Base-by-base conservation (phyloP, 495 filamentous ascomycete species). In the Cudoniella acicularis region DNA sequence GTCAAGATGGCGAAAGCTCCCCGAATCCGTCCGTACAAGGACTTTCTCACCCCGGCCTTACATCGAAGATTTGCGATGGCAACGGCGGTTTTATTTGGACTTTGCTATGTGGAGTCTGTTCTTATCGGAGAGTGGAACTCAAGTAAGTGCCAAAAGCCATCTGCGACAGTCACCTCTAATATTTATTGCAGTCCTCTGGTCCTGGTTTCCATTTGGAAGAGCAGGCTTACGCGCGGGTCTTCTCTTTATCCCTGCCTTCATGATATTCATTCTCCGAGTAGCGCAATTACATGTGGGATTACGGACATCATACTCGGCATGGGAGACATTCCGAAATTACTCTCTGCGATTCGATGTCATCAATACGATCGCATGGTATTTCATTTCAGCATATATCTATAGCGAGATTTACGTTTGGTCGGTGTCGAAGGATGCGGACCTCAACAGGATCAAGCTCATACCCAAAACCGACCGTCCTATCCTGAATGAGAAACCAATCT, bases 401-500 rank as follows among this genome's bases (percentile, higher is more conserved):
- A 87, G 85, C 66, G 83, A 90, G 62, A 73, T 94, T 36, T 98
- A 95, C 67, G 78, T 94, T 13, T 90, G 85, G 82, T 92, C 89
- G 1, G 76, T 80, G 18, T 69, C 85, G n/a, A 67, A 77, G n/a
- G 70, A 74, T 8, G 83, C 86, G 9, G 79, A 87, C 42, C 74
- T 97, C 17, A 78, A 82, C 51, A 88, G 86, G 81, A 82, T 94
- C 52, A 87, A 87, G 22, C 77, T 82, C 47, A 52, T 47, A 13
- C 76, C 73, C 40, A 76, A 67, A 57, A 74, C 88, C 55, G 91
- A 94, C 69, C 81, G 93, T 16, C 77, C 85, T 13, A 81, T 81
- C n/a, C 71, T 97, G 59, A 98, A 98, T 69, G 94, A 98, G 72
- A 78, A 88, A 61, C 84, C 90, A 0, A 79, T 98, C 27, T 96